Evolutionary conservation across 1,284 basidiomycete genomes (phyloP).

Genomic region (Papiliotrema laurentii): DNA sequence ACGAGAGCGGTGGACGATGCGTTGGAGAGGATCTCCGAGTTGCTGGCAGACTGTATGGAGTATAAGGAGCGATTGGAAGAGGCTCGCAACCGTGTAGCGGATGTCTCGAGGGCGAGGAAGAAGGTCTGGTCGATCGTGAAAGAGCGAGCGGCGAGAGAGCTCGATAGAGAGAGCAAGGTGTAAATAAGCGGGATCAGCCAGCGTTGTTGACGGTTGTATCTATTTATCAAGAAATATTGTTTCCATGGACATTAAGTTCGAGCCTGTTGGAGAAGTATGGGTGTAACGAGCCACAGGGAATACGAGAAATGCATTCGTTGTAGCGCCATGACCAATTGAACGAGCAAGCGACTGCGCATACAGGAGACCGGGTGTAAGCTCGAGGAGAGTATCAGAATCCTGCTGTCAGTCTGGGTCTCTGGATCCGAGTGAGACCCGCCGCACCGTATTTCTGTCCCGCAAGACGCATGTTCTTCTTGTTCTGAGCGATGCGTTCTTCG

Average conservation of each 20-base stretch:
- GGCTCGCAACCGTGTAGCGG: slow-evolving; percentile 50
- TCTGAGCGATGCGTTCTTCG: slow-evolving; percentile 42
- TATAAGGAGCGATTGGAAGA: slow-evolving; percentile 53
- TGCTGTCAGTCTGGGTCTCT: too few relatives aligned
- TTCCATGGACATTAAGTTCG: too few relatives aligned
- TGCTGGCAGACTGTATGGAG: slow-evolving; percentile 52
- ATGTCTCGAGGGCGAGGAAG: slow-evolving; percentile 49
- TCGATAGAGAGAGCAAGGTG: slow-evolving; percentile 22
- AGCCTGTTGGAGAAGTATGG: too few relatives aligned
- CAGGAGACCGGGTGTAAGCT: too few relatives aligned
- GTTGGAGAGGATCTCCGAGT: slow-evolving; percentile 46
- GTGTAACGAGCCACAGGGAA: too few relatives aligned
- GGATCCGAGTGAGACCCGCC: too few relatives aligned
- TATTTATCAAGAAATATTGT: background rate
- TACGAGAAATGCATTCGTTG: too few relatives aligned
- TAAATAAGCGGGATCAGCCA: background rate
- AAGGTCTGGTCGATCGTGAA: slow-evolving; percentile 51
- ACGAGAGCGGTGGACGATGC: slow-evolving; percentile 45
- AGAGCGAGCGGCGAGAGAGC: slow-evolving; percentile 39
- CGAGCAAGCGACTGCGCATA: too few relatives aligned
- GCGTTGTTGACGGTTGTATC: too few relatives aligned
- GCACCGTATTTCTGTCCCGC: slow-evolving; percentile 45
- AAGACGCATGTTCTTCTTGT: slow-evolving; percentile 44
- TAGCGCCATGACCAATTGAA: too few relatives aligned
- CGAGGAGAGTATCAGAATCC: too few relatives aligned